phyloP scores from a whole-genome alignment of 208 protist genomes.

The Leishmania martiniquensis region DNA sequence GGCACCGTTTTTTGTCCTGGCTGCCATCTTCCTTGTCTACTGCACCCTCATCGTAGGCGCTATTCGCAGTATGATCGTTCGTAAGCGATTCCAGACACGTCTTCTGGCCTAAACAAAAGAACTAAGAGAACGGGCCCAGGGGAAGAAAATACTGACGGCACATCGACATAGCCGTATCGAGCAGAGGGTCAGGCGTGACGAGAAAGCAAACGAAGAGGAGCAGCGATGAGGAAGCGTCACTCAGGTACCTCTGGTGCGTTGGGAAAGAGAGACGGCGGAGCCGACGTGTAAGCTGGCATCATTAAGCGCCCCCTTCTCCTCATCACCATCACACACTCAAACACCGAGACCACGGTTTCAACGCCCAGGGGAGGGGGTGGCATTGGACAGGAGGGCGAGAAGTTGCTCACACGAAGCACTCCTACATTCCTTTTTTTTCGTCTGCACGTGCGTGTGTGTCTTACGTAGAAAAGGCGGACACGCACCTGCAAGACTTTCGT shows the following conservation, averaged over 20 bases:
- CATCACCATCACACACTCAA: not conserved
- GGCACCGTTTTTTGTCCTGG: slow-evolving; percentile 69
- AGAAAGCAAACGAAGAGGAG: not conserved
- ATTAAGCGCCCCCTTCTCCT: slow-evolving; percentile 1
- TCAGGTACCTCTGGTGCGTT: not conserved
- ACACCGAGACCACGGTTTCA: not conserved
- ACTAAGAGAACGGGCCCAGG: not conserved
- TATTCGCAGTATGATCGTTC: slow-evolving; percentile 40
- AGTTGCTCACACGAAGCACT: not conserved
- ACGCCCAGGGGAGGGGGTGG: not conserved
- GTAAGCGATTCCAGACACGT: slow-evolving; percentile 60
- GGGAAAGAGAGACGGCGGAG: not conserved
- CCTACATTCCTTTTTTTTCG: not conserved
- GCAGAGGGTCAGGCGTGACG: not conserved
- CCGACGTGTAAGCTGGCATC: not conserved
- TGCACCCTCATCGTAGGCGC: slow-evolving; percentile 36
- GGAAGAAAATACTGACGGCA: not conserved
- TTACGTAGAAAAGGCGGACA: no score
- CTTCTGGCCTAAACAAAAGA: slow-evolving; percentile 42
- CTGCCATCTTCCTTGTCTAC: slow-evolving; percentile 53
- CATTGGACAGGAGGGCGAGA: not conserved
- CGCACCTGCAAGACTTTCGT: no score
- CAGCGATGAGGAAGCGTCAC: not conserved
- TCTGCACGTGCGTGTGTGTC: not conserved
- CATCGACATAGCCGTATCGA: not conserved